Conservation (phyloP, 2,329 filamentous ascomycete species). For the Penicillium polonicum region DNA sequence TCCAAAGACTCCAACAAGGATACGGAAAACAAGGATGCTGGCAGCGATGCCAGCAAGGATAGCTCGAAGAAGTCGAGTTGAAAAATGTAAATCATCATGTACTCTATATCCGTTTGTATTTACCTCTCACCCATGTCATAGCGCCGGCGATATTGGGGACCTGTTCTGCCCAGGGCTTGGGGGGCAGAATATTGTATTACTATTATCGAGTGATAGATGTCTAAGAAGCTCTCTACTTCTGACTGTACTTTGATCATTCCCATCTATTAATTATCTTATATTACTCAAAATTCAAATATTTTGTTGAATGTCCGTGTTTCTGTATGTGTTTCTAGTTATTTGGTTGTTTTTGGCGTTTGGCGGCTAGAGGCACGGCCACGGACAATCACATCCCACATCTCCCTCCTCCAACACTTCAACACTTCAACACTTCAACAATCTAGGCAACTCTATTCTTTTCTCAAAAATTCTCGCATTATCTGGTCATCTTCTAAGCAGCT, state of each 20-base stretch:
- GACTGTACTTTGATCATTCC: conserved; percentile 1
- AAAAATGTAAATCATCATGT: conserved; percentile 27
- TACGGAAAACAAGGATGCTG: conserved; percentile 18
- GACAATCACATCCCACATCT: conserved; percentile 26
- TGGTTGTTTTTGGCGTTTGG: conserved; percentile 10
- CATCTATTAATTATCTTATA: not conserved
- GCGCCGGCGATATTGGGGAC: conserved; percentile 38
- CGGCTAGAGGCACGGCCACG: conserved; percentile 14
- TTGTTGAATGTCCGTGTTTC: not conserved
- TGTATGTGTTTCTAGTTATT: not conserved
- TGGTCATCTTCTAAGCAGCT: not conserved
- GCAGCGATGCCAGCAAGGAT: conserved; percentile 26
- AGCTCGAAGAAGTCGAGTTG: conserved; percentile 42
- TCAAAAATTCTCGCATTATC: not conserved
- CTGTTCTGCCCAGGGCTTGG: conserved; percentile 19
- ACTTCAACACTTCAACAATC: conserved; percentile 5
- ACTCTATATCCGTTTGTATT: conserved; percentile 32
- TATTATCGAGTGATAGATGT: conserved; percentile 19
- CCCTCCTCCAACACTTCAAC: conserved; percentile 1
- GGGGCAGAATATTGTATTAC: conserved; percentile 24
- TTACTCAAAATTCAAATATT: not conserved
- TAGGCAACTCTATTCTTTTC: conserved; percentile 8
- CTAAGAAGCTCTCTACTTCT: conserved; percentile 26
- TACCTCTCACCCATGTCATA: conserved; percentile 37
- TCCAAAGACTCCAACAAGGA: conserved; percentile 29